Evolutionary conservation across 2,329 filamentous ascomycete genomes (phyloP), one percentile per base, ranked within the genome.

Genomic region (Colletotrichum neosansevieriae): DNA sequence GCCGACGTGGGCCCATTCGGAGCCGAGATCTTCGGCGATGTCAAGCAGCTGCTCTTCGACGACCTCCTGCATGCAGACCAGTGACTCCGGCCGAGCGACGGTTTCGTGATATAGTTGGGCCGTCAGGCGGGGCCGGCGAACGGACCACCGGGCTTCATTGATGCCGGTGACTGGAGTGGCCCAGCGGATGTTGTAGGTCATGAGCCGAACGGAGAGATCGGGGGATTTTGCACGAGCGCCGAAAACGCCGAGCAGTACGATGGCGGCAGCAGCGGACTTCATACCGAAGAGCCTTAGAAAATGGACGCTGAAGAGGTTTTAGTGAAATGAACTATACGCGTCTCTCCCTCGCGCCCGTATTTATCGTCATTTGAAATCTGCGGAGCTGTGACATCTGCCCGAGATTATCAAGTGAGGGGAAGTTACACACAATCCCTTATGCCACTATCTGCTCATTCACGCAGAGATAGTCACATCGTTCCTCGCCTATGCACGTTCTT

Each of bases 21-120:
- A 17, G 21, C 82, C 81, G 3, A 87, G 78, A 4, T 77, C 77
- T 19, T 54, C 13, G 45, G 83, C 71, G 13, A 86, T 75, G 67
- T 85, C 82, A 21, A 74, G 47, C 3, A 86, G 75, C 66, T 86
- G 84, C 9, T 73, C 61, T 64, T 84, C 76, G 4, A 85, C 76
- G 9, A 83, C 83, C 76, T 86, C 84, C 73, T 86, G 84, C 21
- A 86, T 75, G 70, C 83, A 84, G 45, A 86, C 76, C 62, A 86
- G 80, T 1, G 77, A 67, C 17, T 72, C 65, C 5, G 68, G 54
- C 2, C 70, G 78, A 69, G 3, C 63, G 21, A 76, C 69, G 6
- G 79, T 79, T 60, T 80, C 76, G 73, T 76, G 79, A 59, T 76
- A 73, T 19, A 83, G 72, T 59, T 82, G 79, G 44, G 76, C 77